Percentiles rank a stretch among this genome's conserved stretches.
Evolutionary conservation across 768 basidiomycete species (phyloP).

Genomic region (Nevesoporus exiguus): DNA sequence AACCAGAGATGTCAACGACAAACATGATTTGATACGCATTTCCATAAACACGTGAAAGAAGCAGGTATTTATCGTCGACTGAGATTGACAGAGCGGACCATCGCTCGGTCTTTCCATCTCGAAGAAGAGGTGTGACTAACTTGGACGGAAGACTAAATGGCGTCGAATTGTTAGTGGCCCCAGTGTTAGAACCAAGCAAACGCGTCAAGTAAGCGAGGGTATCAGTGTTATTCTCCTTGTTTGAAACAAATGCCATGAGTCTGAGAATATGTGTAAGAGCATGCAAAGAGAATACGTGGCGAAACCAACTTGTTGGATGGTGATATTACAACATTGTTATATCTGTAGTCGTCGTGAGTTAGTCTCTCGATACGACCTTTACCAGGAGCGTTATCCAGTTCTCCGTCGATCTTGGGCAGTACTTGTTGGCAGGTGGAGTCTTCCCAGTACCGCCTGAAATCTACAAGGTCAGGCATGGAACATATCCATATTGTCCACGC

Average conservation of each 20-base stretch:
- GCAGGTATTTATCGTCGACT: constrained; percentile 37
- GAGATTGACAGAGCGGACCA: constrained; percentile 36
- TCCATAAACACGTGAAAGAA: constrained; percentile 31
- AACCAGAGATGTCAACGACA: constrained; percentile 34
- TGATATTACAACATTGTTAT: constrained; percentile 29
- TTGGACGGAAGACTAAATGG: constrained; percentile 33
- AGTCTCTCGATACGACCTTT: constrained; percentile 40
- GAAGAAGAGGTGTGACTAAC: constrained; percentile 33
- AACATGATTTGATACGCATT: constrained; percentile 30
- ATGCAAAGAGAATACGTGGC: not conserved
- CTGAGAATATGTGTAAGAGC: constrained; percentile 18
- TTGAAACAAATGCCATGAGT: constrained; percentile 38
- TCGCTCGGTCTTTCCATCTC: constrained; percentile 30
- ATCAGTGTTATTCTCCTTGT: constrained; percentile 40
- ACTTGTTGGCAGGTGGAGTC: constrained; percentile 25
- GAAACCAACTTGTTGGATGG: constrained; percentile 35
- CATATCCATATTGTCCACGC: not conserved
- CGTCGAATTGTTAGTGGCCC: constrained; percentile 25
- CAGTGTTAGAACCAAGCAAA: constrained; percentile 31
- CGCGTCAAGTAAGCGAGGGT: constrained; percentile 36
- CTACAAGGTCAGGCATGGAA: not conserved
- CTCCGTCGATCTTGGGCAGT: constrained; percentile 35
- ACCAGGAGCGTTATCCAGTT: constrained; percentile 39
- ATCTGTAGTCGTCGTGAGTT: constrained; percentile 38
- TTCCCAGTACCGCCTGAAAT: constrained; percentile 42